Evolutionary conservation across 352 stramenopile species (phyloP).

Genomic region (Phytophthora rubi): DNA sequence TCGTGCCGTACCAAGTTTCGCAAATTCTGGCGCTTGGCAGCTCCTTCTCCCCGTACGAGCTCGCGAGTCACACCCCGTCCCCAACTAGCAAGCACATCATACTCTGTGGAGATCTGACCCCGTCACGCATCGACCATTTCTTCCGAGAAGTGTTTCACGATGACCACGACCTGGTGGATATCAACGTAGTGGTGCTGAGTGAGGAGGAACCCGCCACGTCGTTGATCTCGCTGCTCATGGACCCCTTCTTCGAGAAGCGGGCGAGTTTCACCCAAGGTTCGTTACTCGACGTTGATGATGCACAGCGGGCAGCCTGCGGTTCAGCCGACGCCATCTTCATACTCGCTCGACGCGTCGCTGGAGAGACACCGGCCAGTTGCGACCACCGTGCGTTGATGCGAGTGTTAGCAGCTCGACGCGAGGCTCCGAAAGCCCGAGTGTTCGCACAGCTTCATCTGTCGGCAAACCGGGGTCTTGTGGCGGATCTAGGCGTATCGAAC

Average conservation of each 20-base stretch:
- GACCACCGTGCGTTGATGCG: constrained; percentile 83
- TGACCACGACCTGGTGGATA: constrained; percentile 81
- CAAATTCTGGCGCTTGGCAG: constrained; percentile 77
- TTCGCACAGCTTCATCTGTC: constrained; percentile 84
- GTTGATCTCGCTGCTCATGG: constrained; percentile 79
- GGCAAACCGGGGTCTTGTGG: constrained; percentile 66
- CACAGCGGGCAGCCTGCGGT: constrained; percentile 64
- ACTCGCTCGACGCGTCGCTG: constrained; percentile 58
- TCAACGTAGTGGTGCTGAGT: constrained; percentile 78
- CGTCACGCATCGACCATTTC: constrained; percentile 84
- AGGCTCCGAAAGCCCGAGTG: constrained; percentile 48
- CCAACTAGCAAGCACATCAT: constrained; percentile 71
- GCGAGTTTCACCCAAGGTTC: constrained; percentile 82
- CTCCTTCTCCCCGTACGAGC: constrained; percentile 78
- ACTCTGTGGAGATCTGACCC: constrained; percentile 79
- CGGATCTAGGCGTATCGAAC: constrained; percentile 73
- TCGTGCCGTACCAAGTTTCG: constrained; percentile 84
- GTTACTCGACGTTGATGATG: constrained; percentile 79
- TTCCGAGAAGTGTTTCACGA: constrained; percentile 88
- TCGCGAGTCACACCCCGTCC: constrained; percentile 64
- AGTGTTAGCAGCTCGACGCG: constrained; percentile 69
- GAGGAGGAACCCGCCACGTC: constrained; percentile 78
- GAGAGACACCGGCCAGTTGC: constrained; percentile 65
- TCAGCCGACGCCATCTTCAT: constrained; percentile 81
- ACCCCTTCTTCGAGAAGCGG: constrained; percentile 88